Conservation (phyloP, 2,329 filamentous ascomycete species). For the Chaetomium sp. region DNA sequence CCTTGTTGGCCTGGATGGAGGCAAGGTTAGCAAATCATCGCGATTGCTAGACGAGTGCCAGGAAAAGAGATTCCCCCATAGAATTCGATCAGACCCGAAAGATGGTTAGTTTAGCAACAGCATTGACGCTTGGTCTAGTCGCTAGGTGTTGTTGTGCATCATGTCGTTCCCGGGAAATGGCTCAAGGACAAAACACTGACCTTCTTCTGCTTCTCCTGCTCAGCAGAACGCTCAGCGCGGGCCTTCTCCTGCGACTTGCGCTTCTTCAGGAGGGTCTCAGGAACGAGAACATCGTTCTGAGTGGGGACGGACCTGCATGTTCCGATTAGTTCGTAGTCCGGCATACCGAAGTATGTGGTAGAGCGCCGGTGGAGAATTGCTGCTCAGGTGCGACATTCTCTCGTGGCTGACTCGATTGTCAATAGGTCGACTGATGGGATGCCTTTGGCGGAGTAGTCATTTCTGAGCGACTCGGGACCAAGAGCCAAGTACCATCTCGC, state of each 20-base stretch:
- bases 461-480: not conserved
- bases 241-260: constrained; percentile 99
- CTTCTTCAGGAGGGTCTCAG: constrained; percentile 99
- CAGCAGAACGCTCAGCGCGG: constrained; percentile 77
- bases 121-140: constrained; percentile 94
- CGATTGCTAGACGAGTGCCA: not conserved
- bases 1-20: constrained; percentile 75
- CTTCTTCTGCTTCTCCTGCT: constrained; percentile 81
- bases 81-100: constrained; percentile 86
- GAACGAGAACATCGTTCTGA: constrained; percentile 91
- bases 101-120: constrained; percentile 96
- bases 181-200: constrained; percentile 49
- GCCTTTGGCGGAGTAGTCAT: not conserved
- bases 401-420: constrained; percentile 70
- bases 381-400: constrained; percentile 88
- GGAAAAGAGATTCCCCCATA: constrained; percentile 8
- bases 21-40: constrained; percentile 31
- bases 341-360: constrained; percentile 56
- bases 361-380: constrained; percentile 90
- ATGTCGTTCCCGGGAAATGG: constrained; percentile 41
- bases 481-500: constrained; percentile 59
- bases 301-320: constrained; percentile 76
- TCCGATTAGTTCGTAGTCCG: constrained; percentile 78
- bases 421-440: constrained; percentile 58
- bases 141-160: constrained; percentile 83